Evolutionary conservation across 169 alveolate species (phyloP), one percentile per base, ranked within the genome.

Genomic region (Theileria orientalis): DNA sequence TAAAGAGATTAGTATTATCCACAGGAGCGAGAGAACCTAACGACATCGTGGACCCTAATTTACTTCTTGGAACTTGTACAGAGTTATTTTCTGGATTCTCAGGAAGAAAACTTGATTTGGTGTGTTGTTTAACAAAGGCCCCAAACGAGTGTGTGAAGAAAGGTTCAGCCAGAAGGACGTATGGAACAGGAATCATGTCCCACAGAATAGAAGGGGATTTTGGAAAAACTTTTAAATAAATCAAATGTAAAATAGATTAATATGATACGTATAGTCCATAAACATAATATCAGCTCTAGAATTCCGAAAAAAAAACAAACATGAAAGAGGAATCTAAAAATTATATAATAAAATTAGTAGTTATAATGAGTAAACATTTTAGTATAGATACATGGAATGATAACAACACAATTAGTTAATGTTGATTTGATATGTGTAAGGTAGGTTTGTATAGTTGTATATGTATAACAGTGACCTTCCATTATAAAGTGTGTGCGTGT

Each of bases 131-230:
- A 16, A 77, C 86, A 46, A 40, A 46, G 25, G 79, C 80, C 1
- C 86, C 86, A 25, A 70, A 33, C 42, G 82, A 72, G 16, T 77
- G 86, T 46, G 49, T 77, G 7, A 32, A 40, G 2, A 77, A 77
- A 41, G 86, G 86, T 23, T 82, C 86, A 9, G 86, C 83, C 27
- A 77, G 86, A 32, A 42, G 67, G 32, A 77, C 86, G 3, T 69
- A 69, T 19, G 86, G 86, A n/a, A 77, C 86, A 25, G 86, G 86
- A 7, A 70, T 77, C 1, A 42, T 71, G 8, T 51, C 66, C 9
- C 56, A 63, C 47, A 59, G 21, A 52, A 27, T 60, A 29, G 62
- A 27, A 0, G 80, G 67, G 25, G 21, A 32, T 8, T 63, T 77
- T 32, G 86, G 86, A 19, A 52, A 14, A 11, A 75, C 30, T 13